Percentiles rank a stretch among this genome's conserved stretches.
Evolutionary conservation across 495 filamentous ascomycete genomes (phyloP).

Genomic region (Aspergillus carlsbadensis): DNA sequence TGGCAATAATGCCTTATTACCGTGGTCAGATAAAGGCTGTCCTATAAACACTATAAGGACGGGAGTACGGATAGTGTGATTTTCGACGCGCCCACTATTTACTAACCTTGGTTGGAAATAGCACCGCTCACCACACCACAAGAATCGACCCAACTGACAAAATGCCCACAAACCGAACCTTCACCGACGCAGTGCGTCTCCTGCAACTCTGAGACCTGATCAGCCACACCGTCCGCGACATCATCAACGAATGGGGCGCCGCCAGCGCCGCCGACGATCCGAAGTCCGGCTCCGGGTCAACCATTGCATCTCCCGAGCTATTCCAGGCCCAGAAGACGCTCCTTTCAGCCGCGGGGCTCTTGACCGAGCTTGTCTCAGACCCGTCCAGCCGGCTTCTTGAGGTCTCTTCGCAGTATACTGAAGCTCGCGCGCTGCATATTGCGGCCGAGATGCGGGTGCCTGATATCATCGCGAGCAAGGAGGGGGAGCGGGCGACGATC

Average conservation of each 20-base stretch:
- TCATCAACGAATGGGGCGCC: too few relatives aligned
- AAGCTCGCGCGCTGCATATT: slow-evolving; percentile 4
- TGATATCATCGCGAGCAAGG: background rate
- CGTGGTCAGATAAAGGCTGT: too few relatives aligned
- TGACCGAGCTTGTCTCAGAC: slow-evolving; percentile 6
- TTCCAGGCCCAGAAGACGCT: slow-evolving; percentile 2
- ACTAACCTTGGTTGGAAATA: too few relatives aligned
- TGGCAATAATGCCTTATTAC: too few relatives aligned
- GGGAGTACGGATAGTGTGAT: too few relatives aligned
- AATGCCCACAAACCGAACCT: too few relatives aligned
- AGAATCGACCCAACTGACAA: too few relatives aligned
- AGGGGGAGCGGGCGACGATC: background rate
- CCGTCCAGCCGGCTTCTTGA: slow-evolving; percentile 1
- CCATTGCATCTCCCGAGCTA: background rate
- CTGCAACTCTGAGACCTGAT: background rate
- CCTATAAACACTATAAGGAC: too few relatives aligned
- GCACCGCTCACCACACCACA: too few relatives aligned
- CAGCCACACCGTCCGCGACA: too few relatives aligned
- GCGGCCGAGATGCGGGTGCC: slow-evolving; percentile 6
- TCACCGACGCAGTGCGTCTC: background rate
- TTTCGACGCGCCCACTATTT: too few relatives aligned
- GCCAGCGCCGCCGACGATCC: background rate
- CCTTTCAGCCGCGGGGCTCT: background rate
- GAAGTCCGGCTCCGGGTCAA: too few relatives aligned
- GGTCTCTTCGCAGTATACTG: slow-evolving; percentile 1